A percentile compares a stretch with the other conserved stretches of the same genome.
phyloP scores from a whole-genome alignment of 108 stramenopile genomes.

The Pseudonitzschia pungens region DNA sequence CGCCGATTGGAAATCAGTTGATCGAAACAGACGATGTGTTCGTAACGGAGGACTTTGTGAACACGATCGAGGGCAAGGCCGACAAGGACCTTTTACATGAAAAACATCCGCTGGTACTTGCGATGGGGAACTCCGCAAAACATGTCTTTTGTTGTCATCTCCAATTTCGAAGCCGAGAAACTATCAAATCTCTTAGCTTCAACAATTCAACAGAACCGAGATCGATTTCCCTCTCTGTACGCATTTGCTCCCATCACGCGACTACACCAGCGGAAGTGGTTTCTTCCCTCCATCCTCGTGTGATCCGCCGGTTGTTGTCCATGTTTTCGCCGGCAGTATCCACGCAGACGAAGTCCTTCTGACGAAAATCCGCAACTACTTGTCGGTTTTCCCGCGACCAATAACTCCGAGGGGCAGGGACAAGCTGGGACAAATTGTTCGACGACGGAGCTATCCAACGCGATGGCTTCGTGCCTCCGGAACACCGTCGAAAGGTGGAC shows the following conservation, averaged over 20 bases:
- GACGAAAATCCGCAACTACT: neutral
- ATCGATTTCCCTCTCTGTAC: neutral
- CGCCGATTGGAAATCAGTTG: neutral
- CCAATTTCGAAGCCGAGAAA: constrained; percentile 1
- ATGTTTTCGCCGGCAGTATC: neutral
- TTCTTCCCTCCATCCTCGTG: neutral
- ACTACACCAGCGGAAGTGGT: neutral
- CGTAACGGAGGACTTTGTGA: neutral
- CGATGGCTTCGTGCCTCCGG: constrained; percentile 2
- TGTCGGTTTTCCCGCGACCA: constrained; percentile 2
- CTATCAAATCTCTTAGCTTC: neutral
- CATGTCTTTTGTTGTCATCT: neutral
- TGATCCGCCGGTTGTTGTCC: neutral
- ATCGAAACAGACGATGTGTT: neutral
- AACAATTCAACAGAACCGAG: neutral
- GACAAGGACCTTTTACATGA: neutral
- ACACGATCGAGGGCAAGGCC: neutral
- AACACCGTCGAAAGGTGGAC: neutral
- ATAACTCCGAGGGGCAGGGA: neutral
- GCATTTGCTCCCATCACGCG: constrained; percentile 5
- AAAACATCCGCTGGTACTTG: neutral
- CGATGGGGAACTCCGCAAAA: neutral
- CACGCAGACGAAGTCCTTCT: neutral
- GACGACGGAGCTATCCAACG: neutral
- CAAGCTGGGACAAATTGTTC: neutral